Conservation (phyloP, 2,329 filamentous ascomycete species). For the Graphilbum ipis-grandicollis region DNA sequence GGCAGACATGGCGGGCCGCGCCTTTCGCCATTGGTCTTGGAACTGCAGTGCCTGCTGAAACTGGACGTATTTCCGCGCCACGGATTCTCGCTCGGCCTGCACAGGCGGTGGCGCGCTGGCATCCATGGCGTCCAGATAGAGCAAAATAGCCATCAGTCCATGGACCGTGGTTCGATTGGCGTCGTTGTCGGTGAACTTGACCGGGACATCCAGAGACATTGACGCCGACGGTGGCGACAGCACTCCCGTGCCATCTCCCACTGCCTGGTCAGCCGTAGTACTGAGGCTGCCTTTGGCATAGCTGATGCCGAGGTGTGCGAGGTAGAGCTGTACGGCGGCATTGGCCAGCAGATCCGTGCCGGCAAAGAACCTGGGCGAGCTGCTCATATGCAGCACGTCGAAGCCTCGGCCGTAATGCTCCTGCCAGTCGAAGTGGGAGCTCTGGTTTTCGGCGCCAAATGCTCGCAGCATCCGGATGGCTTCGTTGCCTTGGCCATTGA, state of each 20-base stretch:
- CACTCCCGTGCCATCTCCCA: no score
- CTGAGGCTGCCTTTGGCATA: conserved; percentile 28
- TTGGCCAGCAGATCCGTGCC: conserved; percentile 30
- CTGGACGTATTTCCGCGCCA: conserved; percentile 17
- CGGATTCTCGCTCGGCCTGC: no score
- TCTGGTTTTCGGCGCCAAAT: conserved; percentile 75
- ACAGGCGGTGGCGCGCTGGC: no score
- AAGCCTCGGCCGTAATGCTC: conserved; percentile 62
- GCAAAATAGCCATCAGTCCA: conserved; percentile 34
- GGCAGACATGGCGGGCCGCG: neutral
- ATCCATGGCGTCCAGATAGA: conserved; percentile 42
- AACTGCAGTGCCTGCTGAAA: conserved; percentile 23
- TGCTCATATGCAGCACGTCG: conserved; percentile 57
- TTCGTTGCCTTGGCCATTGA: conserved; percentile 52
- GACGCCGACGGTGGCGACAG: no score
- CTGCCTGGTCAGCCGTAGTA: conserved; percentile 10
- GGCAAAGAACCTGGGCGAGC: conserved; percentile 31
- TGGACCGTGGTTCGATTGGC: conserved; percentile 24
- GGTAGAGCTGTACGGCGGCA: conserved; percentile 29
- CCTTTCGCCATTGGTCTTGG: conserved; percentile 17
- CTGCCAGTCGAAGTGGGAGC: conserved; percentile 56
- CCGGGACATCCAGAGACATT: conserved; percentile 6
- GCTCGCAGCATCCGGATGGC: conserved; percentile 54
- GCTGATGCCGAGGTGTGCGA: conserved; percentile 27
- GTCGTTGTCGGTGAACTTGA: conserved; percentile 41